Evolutionary conservation across 805 yeast genomes (phyloP), one percentile per base, ranked within the genome.

Genomic region (Spathaspora arborariae): DNA sequence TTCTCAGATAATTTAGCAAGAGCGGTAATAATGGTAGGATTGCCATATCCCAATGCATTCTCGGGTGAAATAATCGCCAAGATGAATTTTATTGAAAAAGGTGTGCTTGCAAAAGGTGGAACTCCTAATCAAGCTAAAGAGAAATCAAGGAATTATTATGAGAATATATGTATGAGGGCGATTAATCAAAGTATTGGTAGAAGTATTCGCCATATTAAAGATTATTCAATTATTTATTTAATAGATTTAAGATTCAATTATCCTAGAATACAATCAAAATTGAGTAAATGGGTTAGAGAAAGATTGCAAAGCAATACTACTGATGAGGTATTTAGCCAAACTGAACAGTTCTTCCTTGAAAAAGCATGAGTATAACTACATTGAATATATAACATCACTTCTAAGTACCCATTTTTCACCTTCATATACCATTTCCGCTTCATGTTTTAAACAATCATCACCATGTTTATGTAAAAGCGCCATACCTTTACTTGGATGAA

Each of bases 141-240:
- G 6, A 78, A 75, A 2, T 70, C 84, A 1, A 67, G 71, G 21
- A 77, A 76, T 26, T 88, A 80, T 56, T 85, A 87, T 56, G 96
- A 90, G 54, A 88, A 87, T 56, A 69, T 88, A 5, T 90, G 96
- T 58, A 85, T 92, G 94, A 80, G 90, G 44, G 86, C 96, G 0
- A 89, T 91, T 0, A 91, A 91, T 59, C 98, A 91, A 63, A 82
- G 96, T 65, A 84, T 92, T 10, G 98, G 97, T 0, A 75, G 98
- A 52, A 88, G 97, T 5, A 91, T 91, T 35, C 72, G 98, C 50
- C 96, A 91, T 61, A 76, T 76, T 20, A 75, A 77, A 37, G 98
- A 92, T 63, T 90, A 86, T 59, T 84, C 97, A 0, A 76, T 80
- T 13, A 84, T 92, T 5, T 80, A 79, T 54, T 68, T 91, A 35